Evolutionary conservation across 371 early-diverging fungal genomes (phyloP), one percentile per base, ranked within the genome.

Genomic region (Mortierella sp.): DNA sequence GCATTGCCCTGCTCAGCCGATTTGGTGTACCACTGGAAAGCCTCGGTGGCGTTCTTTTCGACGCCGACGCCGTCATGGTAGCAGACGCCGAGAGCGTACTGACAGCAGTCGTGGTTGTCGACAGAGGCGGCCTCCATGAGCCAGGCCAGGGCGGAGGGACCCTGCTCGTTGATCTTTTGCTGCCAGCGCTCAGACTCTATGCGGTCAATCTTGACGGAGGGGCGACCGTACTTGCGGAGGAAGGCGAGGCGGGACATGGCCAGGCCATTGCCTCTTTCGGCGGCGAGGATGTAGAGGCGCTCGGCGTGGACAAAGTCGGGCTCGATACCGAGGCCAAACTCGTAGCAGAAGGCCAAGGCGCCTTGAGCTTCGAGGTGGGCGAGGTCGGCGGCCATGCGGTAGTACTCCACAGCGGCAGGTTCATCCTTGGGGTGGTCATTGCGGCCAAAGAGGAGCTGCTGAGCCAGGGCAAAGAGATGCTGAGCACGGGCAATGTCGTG

Each of bases 11-110:
- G 81, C 53, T 86, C 86, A 3, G 94, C 92, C 14, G 94, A 82
- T 51, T 83, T 67, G 22, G 61, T 64, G 67, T 92, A 96, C 90
- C 91, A 94, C 54, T 81, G 59, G 24, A 94, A 85, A 7, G 95
- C 95, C 60, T 86, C 82, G 3, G 69, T 54, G 0, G 88, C 71
- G 55, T 92, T 80, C 69, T 86, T 85, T 54, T 86, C 83, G 6
- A 90, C 87, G 19, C 93, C 94, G 37, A 90, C 81, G 22, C 95
- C 96, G 34, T 92, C 89, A 71, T 94, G 92, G 67, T 92, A 94
- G 71, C 93, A 94, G n/a, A 86, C 82, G 5, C 92, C 92, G 13
- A 90, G 80, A 9, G 82, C 82, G 58, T 90, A 93, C 41, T 83
- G 81, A 27, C 84, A 62, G 74, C 81, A 67, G 65, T 81, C 66